phyloP scores from a whole-genome alignment of 768 basidiomycete genomes.

The Lentinula sp. region DNA sequence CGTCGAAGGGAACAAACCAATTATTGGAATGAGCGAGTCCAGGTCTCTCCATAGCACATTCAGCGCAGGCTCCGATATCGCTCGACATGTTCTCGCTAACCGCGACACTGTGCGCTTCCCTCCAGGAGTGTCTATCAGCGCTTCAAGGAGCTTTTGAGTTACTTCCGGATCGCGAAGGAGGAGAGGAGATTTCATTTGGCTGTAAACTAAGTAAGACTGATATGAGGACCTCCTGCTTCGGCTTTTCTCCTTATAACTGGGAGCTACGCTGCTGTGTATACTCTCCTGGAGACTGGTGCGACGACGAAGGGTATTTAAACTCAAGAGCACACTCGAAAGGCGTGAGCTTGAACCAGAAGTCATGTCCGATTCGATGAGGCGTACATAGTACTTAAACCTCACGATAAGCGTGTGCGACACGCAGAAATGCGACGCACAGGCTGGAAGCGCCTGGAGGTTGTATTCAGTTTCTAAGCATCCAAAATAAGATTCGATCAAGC shows the following conservation, averaged over 20 bases:
- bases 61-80: conserved; percentile 67
- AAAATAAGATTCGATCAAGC: neutral
- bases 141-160: conserved; percentile 44
- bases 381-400: conserved; percentile 28
- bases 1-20: conserved; percentile 64
- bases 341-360: conserved; percentile 26
- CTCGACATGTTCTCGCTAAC: conserved; percentile 68
- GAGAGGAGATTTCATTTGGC: conserved; percentile 42
- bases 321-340: conserved; percentile 27
- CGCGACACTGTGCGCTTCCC: conserved; percentile 66
- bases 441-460: neutral
- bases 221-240: conserved; percentile 22
- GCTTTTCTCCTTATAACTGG: conserved; percentile 16
- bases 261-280: conserved; percentile 17
- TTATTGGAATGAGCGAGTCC: conserved; percentile 66
- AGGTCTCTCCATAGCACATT: conserved; percentile 73
- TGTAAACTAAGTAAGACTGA: conserved; percentile 37
- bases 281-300: conserved; percentile 25
- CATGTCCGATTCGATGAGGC: conserved; percentile 22
- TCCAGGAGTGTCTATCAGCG: conserved; percentile 48
- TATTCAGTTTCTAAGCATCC: neutral
- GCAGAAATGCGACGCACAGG: conserved; percentile 25
- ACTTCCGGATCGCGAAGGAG: conserved; percentile 62
- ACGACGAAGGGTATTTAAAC: conserved; percentile 26
- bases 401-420: conserved; percentile 35